phyloP scores from a whole-genome alignment of 345 rosid genomes.

The Trapa incisa region DNA sequence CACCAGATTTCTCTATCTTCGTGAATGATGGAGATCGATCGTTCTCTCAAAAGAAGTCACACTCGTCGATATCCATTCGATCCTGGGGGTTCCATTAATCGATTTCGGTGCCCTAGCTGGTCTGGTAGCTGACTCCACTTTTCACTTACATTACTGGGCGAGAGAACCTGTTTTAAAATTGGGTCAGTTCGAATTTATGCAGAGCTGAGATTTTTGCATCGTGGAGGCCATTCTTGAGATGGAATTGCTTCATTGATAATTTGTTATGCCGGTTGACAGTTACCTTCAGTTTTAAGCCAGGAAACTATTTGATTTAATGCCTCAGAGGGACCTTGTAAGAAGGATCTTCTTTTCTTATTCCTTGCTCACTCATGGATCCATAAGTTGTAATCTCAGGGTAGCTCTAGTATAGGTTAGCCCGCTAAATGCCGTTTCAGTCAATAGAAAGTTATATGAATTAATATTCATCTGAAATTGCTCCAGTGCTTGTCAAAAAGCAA shows the following conservation, averaged over 20 bases:
- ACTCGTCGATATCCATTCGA: too few relatives aligned
- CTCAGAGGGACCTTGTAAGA: background rate
- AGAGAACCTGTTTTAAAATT: background rate
- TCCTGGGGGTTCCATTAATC: too few relatives aligned
- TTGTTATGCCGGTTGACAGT: background rate
- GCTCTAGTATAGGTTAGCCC: background rate
- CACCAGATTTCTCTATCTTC: too few relatives aligned
- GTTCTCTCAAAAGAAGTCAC: too few relatives aligned
- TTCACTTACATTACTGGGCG: background rate
- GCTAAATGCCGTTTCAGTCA: background rate
- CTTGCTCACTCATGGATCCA: background rate
- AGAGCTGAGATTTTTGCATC: background rate
- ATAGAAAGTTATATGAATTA: background rate
- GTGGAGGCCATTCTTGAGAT: too few relatives aligned
- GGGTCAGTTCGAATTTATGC: background rate
- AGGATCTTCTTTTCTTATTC: too few relatives aligned
- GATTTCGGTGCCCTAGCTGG: background rate
- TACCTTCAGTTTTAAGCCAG: background rate
- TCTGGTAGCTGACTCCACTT: background rate
- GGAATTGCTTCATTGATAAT: background rate
- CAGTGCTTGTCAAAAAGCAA: background rate
- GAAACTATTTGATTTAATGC: constrained; percentile 1
- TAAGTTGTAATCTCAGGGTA: background rate
- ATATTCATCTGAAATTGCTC: background rate
- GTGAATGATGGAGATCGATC: too few relatives aligned